Evolutionary conservation across 2,329 filamentous ascomycete genomes (phyloP).

Genomic region (Fusarium torulosum): DNA sequence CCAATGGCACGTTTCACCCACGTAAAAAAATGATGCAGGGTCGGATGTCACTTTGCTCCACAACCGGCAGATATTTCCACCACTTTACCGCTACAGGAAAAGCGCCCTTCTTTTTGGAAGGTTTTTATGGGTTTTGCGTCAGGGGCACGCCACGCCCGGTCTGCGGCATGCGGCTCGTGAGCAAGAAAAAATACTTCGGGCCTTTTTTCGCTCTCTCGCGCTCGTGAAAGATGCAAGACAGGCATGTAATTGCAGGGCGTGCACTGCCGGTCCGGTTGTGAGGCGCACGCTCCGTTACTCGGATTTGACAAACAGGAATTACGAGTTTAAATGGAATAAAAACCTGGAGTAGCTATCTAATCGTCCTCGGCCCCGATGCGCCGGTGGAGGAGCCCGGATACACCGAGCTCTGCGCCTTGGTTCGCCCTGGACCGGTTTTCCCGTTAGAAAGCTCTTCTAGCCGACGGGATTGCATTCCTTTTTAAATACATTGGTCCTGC

Average conservation of each 20-base stretch:
- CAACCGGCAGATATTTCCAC: conserved; percentile 33
- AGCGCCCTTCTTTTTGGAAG: conserved; percentile 16
- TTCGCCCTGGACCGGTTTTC: conserved; percentile 18
- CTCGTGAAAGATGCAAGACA: background rate
- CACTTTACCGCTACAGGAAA: conserved; percentile 24
- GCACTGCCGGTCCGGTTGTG: conserved; percentile 7
- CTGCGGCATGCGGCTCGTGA: conserved; percentile 30
- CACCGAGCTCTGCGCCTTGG: conserved; percentile 28
- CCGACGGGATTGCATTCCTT: conserved; percentile 12
- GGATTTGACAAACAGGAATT: conserved; percentile 13
- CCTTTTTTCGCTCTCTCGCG: conserved; percentile 15
- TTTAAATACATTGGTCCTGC: conserved; percentile 18
- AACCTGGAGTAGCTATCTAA: conserved; percentile 34
- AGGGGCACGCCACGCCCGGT: conserved; percentile 22
- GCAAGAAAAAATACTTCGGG: conserved; percentile 18
- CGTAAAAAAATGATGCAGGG: conserved; percentile 31
- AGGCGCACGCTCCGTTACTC: conserved; percentile 10
- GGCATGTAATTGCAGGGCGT: background rate
- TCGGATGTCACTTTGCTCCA: conserved; percentile 15
- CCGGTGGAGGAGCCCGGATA: conserved; percentile 35
- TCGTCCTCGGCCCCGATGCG: conserved; percentile 12
- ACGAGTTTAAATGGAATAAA: conserved; percentile 35
- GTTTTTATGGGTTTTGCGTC: conserved; percentile 13
- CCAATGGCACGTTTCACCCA: conserved; percentile 37
- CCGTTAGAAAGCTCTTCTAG: conserved; percentile 39